These are phyloP conservation scores for Boletus patriciae DNA, from an alignment of 768 basidiomycete species.

Conservation along the genomic window DNA sequence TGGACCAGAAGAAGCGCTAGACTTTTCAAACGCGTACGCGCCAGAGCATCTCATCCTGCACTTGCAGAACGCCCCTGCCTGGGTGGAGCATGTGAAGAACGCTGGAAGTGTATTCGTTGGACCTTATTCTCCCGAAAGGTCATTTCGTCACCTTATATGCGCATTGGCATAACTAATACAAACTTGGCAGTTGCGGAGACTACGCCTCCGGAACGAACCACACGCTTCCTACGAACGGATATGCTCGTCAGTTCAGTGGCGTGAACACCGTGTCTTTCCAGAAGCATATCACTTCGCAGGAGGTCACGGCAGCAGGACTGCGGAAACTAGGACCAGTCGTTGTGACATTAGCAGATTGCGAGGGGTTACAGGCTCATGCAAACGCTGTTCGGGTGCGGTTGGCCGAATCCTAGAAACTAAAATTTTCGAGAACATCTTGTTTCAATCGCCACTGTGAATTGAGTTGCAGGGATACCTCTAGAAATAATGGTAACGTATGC, in stretches of 20 bases:
- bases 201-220: constrained; percentile 99
- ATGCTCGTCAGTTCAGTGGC: constrained; percentile 96
- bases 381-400: constrained; percentile 92
- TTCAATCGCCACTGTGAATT: neutral
- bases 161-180: constrained; percentile 4
- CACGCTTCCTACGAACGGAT: constrained; percentile 94
- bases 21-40: constrained; percentile 95
- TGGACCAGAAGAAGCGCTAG: constrained; percentile 71
- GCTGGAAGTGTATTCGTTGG: constrained; percentile 98
- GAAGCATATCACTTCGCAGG: constrained; percentile 97
- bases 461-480: constrained; percentile 9
- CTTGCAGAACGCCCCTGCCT: constrained; percentile 64
- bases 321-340: constrained; percentile 82
- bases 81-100: constrained; percentile 73
- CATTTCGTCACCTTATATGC: constrained; percentile 3
- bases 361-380: constrained; percentile 92
- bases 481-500: constrained; percentile 13
- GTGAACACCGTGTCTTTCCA: constrained; percentile 98
- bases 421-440: neutral
- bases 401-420: constrained; percentile 10
- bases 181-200: constrained; percentile 79
- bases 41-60: constrained; percentile 97
- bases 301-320: constrained; percentile 79
- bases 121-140: constrained; percentile 95
- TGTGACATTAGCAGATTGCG: constrained; percentile 87